These are phyloP conservation scores for Capronia americana DNA, from an alignment of 2,329 filamentous ascomycete species.

Conservation along the genomic window DNA sequence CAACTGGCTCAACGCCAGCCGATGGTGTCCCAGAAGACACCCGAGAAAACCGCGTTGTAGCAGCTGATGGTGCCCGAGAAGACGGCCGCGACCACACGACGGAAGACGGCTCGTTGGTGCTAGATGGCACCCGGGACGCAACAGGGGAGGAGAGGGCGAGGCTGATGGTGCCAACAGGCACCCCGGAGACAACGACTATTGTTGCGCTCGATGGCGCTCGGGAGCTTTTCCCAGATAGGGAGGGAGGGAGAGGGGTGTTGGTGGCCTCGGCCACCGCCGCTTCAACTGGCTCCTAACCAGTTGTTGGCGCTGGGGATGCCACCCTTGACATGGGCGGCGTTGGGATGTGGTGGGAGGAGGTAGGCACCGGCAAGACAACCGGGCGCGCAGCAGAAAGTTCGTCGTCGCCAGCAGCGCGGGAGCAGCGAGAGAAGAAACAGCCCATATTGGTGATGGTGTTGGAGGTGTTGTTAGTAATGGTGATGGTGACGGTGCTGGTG, in stretches of 20 bases:
- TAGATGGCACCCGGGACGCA: background rate
- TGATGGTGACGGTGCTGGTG: background rate
- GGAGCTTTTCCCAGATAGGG: background rate
- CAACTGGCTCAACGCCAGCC: background rate
- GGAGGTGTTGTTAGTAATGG: background rate
- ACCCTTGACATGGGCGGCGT: constrained; percentile 8
- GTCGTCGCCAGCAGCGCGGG: background rate
- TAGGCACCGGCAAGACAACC: background rate
- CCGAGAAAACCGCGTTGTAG: background rate
- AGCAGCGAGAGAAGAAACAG: constrained; percentile 3
- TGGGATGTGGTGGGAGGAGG: background rate
- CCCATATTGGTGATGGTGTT: background rate
- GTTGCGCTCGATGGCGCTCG: constrained; percentile 4
- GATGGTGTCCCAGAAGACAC: background rate
- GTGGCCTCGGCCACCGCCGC: background rate
- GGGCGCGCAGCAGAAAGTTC: background rate
- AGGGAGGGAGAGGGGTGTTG: background rate
- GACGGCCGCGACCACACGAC: background rate
- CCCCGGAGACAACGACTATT: background rate
- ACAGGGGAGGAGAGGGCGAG: background rate
- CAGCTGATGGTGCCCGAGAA: background rate
- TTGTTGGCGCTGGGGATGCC: constrained; percentile 1
- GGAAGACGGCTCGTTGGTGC: background rate
- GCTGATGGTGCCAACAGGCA: background rate
- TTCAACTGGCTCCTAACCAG: constrained; percentile 1